These are phyloP conservation scores for Hymenoscyphus occultus DNA, from an alignment of 2,329 filamentous ascomycete species.

Conservation along the genomic window DNA sequence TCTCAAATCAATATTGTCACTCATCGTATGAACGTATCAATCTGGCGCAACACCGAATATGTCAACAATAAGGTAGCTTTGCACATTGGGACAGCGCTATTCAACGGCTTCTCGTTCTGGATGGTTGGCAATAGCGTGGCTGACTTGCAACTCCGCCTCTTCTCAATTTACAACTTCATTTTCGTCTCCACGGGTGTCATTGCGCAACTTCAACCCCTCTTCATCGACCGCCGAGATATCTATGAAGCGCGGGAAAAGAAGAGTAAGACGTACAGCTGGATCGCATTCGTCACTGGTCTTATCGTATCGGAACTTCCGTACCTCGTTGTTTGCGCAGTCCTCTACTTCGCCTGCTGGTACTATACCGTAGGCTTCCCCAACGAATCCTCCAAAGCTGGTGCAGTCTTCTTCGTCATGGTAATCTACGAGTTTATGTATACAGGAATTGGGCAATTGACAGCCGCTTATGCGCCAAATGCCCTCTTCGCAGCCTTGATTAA, in stretches of 20 bases:
- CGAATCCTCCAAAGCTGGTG: conserved; percentile 47
- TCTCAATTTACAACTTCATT: conserved; percentile 62
- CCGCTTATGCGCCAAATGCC: conserved; percentile 59
- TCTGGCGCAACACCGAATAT: conserved; percentile 63
- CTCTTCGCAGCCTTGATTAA: conserved; percentile 58
- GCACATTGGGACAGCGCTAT: conserved; percentile 53
- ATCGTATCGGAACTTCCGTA: conserved; percentile 48
- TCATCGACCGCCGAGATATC: conserved; percentile 54
- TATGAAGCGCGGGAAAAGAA: conserved; percentile 59
- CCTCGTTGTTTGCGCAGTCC: conserved; percentile 43
- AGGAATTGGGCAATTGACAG: conserved; percentile 60
- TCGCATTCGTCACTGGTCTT: conserved; percentile 54
- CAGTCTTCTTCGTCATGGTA: conserved; percentile 53
- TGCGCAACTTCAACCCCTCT: conserved; percentile 57
- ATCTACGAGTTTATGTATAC: conserved; percentile 59
- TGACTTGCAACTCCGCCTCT: conserved; percentile 54
- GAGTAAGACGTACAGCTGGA: conserved; percentile 59
- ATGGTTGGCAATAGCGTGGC: conserved; percentile 50
- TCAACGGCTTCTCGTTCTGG: conserved; percentile 63
- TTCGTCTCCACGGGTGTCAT: conserved; percentile 59
- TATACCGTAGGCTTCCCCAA: conserved; percentile 53
- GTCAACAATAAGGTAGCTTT: conserved; percentile 48
- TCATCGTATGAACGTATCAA: conserved; percentile 41
- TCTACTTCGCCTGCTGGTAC: conserved; percentile 55
- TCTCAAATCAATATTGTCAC: conserved; percentile 41